Evolutionary conservation across 2,329 filamentous ascomycete genomes (phyloP).

Genomic region (Alternaria consortialis): DNA sequence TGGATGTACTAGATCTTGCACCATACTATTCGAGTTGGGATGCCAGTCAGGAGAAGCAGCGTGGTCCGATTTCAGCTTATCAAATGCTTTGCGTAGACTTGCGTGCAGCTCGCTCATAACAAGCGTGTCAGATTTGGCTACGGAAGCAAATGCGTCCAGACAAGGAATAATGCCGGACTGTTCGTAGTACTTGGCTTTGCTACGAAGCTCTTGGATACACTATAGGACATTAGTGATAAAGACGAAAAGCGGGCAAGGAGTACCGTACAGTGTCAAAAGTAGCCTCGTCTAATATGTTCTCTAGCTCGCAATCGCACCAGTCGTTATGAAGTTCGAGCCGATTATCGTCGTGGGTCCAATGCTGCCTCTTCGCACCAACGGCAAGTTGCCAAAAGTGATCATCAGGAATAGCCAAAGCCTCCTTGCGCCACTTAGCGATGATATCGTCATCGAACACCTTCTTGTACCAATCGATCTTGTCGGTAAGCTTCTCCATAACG

Average conservation of each 20-base stretch:
- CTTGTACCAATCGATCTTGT: constrained; percentile 52
- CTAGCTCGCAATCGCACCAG: not conserved
- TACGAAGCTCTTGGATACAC: constrained; percentile 56
- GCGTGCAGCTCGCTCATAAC: constrained; percentile 53
- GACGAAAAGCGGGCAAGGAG: not conserved
- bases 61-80: constrained; percentile 59
- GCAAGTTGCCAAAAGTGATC: constrained; percentile 23
- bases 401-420: constrained; percentile 31
- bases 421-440: constrained; percentile 36
- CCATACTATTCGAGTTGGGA: constrained; percentile 64
- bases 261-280: constrained; percentile 28
- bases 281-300: constrained; percentile 23
- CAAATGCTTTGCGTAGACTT: constrained; percentile 56
- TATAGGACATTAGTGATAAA: constrained; percentile 2
- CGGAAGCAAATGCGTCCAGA: constrained; percentile 56
- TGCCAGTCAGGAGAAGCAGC: constrained; percentile 62
- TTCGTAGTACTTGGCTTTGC: constrained; percentile 60
- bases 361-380: constrained; percentile 12
- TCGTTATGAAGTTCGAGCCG: not conserved
- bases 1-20: constrained; percentile 71
- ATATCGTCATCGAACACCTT: constrained; percentile 51
- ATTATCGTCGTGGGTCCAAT: constrained; percentile 9
- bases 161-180: constrained; percentile 54
- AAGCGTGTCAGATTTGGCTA: constrained; percentile 64
- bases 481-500: constrained; percentile 53